Evolutionary conservation across 805 yeast genomes (phyloP), one percentile per base, ranked within the genome.

Genomic region (Saccharomycopsis fermentans): DNA sequence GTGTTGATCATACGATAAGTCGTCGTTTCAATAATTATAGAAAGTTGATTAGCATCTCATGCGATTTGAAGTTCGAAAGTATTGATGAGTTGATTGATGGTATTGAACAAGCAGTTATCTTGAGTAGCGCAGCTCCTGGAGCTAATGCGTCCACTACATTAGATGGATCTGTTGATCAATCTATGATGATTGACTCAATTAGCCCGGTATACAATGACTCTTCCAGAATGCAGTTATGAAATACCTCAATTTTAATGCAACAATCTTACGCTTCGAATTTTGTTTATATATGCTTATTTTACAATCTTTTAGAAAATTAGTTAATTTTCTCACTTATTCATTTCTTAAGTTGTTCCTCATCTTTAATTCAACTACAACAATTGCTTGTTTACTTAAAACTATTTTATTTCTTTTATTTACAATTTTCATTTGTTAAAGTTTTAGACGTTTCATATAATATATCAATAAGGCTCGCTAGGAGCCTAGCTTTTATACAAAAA

Each of bases 71-170:
- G 55, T 77, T 84, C 21, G 95, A 88, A 60, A 94, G 87, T 61
- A 84, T 92, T 59, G 89, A 86, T 64, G 86, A 87, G 34, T 76
- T 90, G 59, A 75, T 92, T 55, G 92, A 87, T 63, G 97, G 92
- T 21, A 87, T 92, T 50, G 90, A 74, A 59, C 69, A 70, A 27
- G 78, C 58, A 1, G 47, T 62, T 3, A 43, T 43, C n/a, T 43
- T 43, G n/a, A 43, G 50, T 43, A 43, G 24, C n/a, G 24, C 50
- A 9, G 50, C 17, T 43, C 4, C 50, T 43, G 50, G 29, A 3
- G 17, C 50, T 9, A 43, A 43, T 24, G 29, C 14, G 21, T 43
- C 50, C 4, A 6, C 50, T 43, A 21, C 29, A 26, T 19, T 43
- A 43, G 50, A 43, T 9, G 29, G 50, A 8, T 11, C 24, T 21